A percentile compares a stretch with the other conserved stretches of the same genome.
phyloP scores from a whole-genome alignment of 768 basidiomycete species.

The Agaricus subrufescens region DNA sequence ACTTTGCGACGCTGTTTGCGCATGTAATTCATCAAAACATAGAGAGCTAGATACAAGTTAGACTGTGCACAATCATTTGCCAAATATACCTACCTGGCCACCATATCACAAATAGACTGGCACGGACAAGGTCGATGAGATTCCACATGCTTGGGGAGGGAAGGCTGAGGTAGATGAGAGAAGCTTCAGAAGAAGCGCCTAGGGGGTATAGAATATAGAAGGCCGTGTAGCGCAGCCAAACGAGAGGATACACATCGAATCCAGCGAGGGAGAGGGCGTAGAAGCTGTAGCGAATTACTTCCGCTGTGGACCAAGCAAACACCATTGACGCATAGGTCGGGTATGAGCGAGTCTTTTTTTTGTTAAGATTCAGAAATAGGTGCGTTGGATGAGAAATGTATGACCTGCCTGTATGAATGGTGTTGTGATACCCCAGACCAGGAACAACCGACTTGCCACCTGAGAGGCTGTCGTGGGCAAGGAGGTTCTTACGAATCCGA shows the following conservation, averaged over 20 bases:
- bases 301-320: constrained; percentile 87
- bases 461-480: constrained; percentile 72
- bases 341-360: constrained; percentile 52
- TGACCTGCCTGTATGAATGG: constrained; percentile 54
- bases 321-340: constrained; percentile 91
- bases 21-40: constrained; percentile 52
- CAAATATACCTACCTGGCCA: constrained; percentile 64
- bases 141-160: constrained; percentile 52
- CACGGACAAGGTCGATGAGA: constrained; percentile 52
- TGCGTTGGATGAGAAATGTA: not conserved
- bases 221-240: constrained; percentile 83
- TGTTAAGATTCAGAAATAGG: not conserved
- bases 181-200: constrained; percentile 89
- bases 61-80: not conserved
- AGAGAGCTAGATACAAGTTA: constrained; percentile 31
- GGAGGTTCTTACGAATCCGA: constrained; percentile 79
- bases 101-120: constrained; percentile 71
- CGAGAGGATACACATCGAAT: constrained; percentile 43
- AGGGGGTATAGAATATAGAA: constrained; percentile 94
- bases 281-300: constrained; percentile 88
- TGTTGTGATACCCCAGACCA: constrained; percentile 82
- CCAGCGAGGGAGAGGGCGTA: constrained; percentile 70
- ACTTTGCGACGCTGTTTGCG: constrained; percentile 46
- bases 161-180: constrained; percentile 74
- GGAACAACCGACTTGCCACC: constrained; percentile 74